These are phyloP conservation scores for Beauveria asiatica DNA, from an alignment of 2,329 filamentous ascomycete genomes.

Conservation along the genomic window DNA sequence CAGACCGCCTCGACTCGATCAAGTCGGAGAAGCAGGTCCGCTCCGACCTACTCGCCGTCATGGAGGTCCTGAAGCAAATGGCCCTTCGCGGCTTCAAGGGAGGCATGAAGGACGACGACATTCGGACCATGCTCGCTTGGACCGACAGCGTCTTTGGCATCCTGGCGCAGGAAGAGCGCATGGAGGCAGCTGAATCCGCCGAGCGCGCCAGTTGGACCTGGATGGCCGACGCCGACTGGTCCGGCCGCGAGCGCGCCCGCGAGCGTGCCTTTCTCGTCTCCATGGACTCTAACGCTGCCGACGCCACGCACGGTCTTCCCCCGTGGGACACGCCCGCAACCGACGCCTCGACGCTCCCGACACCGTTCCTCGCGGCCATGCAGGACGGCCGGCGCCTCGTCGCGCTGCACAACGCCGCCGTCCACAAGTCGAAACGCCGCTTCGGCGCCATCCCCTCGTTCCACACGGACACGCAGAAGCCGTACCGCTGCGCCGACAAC, in stretches of 20 bases:
- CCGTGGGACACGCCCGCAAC: conserved; percentile 48
- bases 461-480: conserved; percentile 89
- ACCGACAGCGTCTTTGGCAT: conserved; percentile 69
- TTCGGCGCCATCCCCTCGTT: conserved; percentile 85
- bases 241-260: conserved; percentile 62
- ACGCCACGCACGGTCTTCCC: conserved; percentile 43
- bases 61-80: conserved; percentile 89
- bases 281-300: conserved; percentile 49
- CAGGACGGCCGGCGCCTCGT: conserved; percentile 76
- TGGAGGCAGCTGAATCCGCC: conserved; percentile 63
- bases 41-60: conserved; percentile 71
- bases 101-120: conserved; percentile 72
- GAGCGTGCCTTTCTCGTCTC: conserved; percentile 76
- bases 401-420: conserved; percentile 79
- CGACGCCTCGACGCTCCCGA: conserved; percentile 43
- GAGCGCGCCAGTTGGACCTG: conserved; percentile 73
- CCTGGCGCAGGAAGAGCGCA: conserved; percentile 65
- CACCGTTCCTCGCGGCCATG: conserved; percentile 64
- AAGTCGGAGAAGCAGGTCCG: conserved; percentile 81
- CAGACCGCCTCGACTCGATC: conserved; percentile 76
- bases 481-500: conserved; percentile 90
- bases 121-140: conserved; percentile 69
- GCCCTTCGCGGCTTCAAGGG: conserved; percentile 78
- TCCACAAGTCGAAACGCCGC: conserved; percentile 73
- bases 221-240: conserved; percentile 70